Evolutionary conservation across 257 asterid species (phyloP), one percentile per base, ranked within the genome.

Genomic region (Scutellaria minor): DNA sequence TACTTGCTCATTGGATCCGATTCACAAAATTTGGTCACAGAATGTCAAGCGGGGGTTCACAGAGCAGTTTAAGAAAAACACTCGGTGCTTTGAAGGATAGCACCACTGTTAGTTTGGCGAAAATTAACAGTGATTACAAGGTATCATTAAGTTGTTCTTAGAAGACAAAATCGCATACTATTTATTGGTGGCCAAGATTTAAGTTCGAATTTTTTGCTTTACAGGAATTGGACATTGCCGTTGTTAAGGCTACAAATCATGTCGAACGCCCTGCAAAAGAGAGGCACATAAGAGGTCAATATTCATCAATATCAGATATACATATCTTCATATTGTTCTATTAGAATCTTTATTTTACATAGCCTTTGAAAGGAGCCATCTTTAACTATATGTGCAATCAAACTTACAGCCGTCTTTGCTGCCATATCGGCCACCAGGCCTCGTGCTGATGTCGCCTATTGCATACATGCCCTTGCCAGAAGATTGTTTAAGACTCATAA

Each of bases 221-320:
- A 9, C 79, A 94, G 99, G 99, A 91, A 45, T 84, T 94, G 87
- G 99, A 94, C 79, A 88, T 94, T 76, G 99, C 99, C 62, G 84
- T 94, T 81, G 99, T 94, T 75, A 91, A 85, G 92, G 99, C 99
- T 7, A 94, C 99, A 63, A 94, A 94, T 85, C 99, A 94, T 57
- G 95, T 86, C 5, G 99, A 95, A 68, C 93, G 88, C 14, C 98
- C 98, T n/a, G 94, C 98, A 7, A 92, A 95, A 74, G 99, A 95
- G 85, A 88, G 89, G 74, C 92, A 95, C 83, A 83, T 95, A 15
- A 87, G 86, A 92, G 97, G 99, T 95, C 53, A 70, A 76, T 65
- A 54, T 5, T 18, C 18, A 18, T 18, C 18, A 18, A 18, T 18
- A 18, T 18, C 18, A 7, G 11, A 22, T 48, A 42, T 75, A 11